Base-by-base conservation (phyloP, 768 basidiomycete genomes). In the Xanthoconium purpureum region DNA sequence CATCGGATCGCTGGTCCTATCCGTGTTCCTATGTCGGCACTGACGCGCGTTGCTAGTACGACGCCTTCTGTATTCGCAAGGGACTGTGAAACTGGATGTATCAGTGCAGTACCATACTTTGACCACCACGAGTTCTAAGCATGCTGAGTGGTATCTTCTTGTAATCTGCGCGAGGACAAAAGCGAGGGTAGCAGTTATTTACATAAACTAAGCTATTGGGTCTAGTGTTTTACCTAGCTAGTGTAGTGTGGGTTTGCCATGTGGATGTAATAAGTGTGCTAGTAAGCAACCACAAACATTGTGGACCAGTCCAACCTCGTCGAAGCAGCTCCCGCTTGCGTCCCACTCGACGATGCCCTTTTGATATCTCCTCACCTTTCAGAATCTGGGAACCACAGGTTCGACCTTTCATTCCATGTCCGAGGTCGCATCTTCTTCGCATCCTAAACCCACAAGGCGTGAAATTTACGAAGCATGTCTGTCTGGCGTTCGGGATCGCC, bases 391-490 rank as follows among this genome's bases (percentile, higher is more conserved):
- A 51, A 53, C 60, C 55, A 60, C 61, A 57, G 59, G 58, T 56
- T 62, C 53, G 50, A 57, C 56, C 54, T 59, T 59, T 59, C 46
- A 58, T 57, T 54, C 62, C 53, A 72, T 71, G 71, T 63, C 59
- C 20, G 71, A 60, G 61, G 63, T 57, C 40, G 55, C 50, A 47
- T 54, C 46, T 61, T 61, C 57, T 49, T 57, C 55, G 52, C 61
- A 60, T 52, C 60, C 58, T 60, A 64, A 60, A 59, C 77, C 69
- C 47, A 75, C 74, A 40, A 70, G 76, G 62, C 81, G 80, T 55
- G 80, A 84, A 54, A 68, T 80, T 47, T 85, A 77, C 63, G 81
- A 86, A 50, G 76, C 73, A 48, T 78, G 74, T 57, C 71, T 81
- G 35, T 74, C 80, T 59, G 81, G 83, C 54, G 78, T 81, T 47